Base-by-base conservation (phyloP, 805 yeast species). In the Candida koratica region DNA sequence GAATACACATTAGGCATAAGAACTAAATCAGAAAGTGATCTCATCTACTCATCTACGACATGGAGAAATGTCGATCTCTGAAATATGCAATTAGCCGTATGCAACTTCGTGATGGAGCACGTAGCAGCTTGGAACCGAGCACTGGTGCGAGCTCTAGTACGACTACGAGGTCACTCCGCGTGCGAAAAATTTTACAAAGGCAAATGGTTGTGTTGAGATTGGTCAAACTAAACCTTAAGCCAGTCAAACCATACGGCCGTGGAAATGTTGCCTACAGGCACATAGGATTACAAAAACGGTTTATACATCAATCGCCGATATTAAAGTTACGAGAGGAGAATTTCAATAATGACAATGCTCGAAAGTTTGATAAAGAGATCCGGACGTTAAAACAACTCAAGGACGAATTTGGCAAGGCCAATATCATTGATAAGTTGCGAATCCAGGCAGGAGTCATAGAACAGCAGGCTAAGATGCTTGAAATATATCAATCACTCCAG, bases 361-460 rank as follows among this genome's bases (percentile, higher is more conserved):
- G 43, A 6, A 42, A 42, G 40, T 32, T 52, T 17, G 46, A 50
- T 17, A 36, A 39, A 7, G 61, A 56, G 41, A 39, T 54, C 27
- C 45, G 38, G 30, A 51, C 49, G 35, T 43, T 56, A 26, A 49
- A 52, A 32, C 43, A 53, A 25, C 43, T 58, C 11, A 53, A 48
- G 31, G 54, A 53, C 10, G 39, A 35, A 17, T 50, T 46, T 39
- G 41, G 42, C 25, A 33, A 44, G 5, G 56, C 61, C 6, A 51
- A 54, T 5, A 45, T 57, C 31, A 38, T 58, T 28, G 58, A 55
- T 18, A 47, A 48, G 38, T 34, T 56, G 33, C 42, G 41, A 36
- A 39, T 58, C 22, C 52, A 45, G 12, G 41, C 56, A 14, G 40
- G 52, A 28, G 35, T 58, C 7, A 34, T 48, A 17, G 46, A 49